These are phyloP conservation scores for Hortaea werneckii DNA, from an alignment of 2,329 filamentous ascomycete genomes.

Conservation along the genomic window DNA sequence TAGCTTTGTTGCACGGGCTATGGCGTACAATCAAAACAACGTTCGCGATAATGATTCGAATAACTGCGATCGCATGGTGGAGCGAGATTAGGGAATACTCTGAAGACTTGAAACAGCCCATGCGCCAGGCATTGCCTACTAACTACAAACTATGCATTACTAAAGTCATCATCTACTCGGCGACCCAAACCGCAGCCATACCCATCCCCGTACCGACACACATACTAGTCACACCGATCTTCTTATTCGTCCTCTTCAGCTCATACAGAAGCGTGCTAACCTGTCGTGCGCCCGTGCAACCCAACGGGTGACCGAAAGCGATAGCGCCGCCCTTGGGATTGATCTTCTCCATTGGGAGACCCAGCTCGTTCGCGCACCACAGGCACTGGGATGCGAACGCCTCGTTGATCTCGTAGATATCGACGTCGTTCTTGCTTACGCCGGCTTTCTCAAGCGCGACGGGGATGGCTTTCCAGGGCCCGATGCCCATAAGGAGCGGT, in stretches of 20 bases:
- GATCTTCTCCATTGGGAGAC: constrained; percentile 73
- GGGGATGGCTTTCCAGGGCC: constrained; percentile 92
- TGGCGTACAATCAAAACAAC: no score
- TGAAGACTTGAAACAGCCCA: no score
- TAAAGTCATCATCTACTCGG: constrained; percentile 53
- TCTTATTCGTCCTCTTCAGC: constrained; percentile 71
- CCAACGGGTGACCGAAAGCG: constrained; percentile 63
- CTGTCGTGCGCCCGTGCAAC: constrained; percentile 88
- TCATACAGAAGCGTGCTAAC: constrained; percentile 88
- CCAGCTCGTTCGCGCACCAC: constrained; percentile 84
- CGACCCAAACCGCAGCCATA: constrained; percentile 93
- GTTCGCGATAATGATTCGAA: no score
- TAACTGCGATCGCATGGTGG: no score
- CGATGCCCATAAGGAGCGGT: constrained; percentile 90
- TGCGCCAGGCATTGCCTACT: not conserved
- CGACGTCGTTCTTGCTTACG: constrained; percentile 78
- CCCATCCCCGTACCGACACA: constrained; percentile 96
- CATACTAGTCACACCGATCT: constrained; percentile 89
- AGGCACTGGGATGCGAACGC: constrained; percentile 92
- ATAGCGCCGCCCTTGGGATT: constrained; percentile 60
- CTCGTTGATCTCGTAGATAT: constrained; percentile 99
- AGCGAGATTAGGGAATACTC: no score
- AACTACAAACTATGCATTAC: not conserved
- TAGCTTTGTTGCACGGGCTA: no score
- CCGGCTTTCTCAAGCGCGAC: constrained; percentile 82